These are phyloP conservation scores for Pestalotiopsis sp. DNA, from an alignment of 2,329 filamentous ascomycete genomes.

Conservation along the genomic window DNA sequence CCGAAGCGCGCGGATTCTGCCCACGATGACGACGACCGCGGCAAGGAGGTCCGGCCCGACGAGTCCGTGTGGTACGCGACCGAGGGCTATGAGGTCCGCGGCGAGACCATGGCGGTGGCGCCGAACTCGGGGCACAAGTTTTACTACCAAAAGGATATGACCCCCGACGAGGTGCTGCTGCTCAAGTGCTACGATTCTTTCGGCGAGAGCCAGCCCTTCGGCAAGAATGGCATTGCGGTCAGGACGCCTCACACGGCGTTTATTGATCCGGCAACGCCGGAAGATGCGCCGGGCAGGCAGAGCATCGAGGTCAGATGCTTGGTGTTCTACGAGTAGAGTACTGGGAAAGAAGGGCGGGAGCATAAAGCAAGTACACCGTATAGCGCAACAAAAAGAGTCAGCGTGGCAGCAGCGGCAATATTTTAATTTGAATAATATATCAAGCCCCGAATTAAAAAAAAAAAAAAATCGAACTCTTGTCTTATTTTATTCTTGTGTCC, in stretches of 20 bases:
- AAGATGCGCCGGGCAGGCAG: conserved; percentile 49
- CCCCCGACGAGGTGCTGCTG: conserved; percentile 49
- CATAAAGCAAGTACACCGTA: not conserved
- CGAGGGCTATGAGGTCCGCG: conserved; percentile 61
- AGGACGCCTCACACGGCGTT: conserved; percentile 59
- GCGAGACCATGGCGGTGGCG: conserved; percentile 64
- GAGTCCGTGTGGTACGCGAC: conserved; percentile 39
- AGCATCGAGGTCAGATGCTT: conserved; percentile 68
- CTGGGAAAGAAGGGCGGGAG: not conserved
- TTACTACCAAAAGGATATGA: conserved; percentile 72
- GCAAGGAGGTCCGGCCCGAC: conserved; percentile 16
- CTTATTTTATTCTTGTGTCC: too few species aligned
- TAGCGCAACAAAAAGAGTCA: not conserved
- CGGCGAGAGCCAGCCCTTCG: conserved; percentile 36
- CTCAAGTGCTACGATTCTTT: conserved; percentile 59
- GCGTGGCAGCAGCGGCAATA: not conserved
- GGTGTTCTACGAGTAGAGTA: conserved; percentile 52
- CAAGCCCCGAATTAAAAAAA: too few species aligned
- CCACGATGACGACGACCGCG: conserved; percentile 7
- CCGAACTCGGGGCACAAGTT: conserved; percentile 62
- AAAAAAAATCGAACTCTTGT: too few species aligned
- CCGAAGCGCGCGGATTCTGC: conserved; percentile 42
- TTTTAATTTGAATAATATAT: not conserved
- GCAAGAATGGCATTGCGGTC: conserved; percentile 45
- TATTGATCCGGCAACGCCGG: conserved; percentile 54